These are phyloP conservation scores for Lasiodiplodia hormozganensis DNA, from an alignment of 2,329 filamentous ascomycete genomes.

Conservation along the genomic window DNA sequence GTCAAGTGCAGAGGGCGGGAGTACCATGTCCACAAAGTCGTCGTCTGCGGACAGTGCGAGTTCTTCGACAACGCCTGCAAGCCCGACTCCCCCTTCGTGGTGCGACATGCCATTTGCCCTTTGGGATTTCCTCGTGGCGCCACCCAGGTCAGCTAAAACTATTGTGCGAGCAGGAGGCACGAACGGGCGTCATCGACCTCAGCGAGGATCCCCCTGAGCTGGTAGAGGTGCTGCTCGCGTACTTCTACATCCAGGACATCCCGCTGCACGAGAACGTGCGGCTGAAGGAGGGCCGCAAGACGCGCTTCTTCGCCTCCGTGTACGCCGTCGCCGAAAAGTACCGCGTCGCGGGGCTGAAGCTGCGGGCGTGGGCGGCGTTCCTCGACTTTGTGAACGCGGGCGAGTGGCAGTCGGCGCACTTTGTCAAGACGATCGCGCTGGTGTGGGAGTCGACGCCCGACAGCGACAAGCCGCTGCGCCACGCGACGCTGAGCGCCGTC, in stretches of 20 bases:
- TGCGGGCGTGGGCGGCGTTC: background rate
- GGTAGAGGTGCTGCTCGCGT: slow-evolving; percentile 23
- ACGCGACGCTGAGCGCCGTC: background rate
- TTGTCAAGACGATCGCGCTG: background rate
- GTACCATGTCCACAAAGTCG: slow-evolving; percentile 3
- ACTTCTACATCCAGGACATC: slow-evolving; percentile 29
- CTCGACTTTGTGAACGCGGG: background rate
- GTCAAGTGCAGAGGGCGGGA: slow-evolving; percentile 1
- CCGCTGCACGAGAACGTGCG: background rate
- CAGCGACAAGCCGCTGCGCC: background rate
- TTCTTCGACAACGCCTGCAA: slow-evolving; percentile 13
- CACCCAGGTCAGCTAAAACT: background rate
- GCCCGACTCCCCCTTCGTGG: background rate
- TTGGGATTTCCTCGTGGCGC: too few species aligned
- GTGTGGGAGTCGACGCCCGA: background rate
- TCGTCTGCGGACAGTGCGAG: slow-evolving; percentile 6
- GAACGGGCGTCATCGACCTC: slow-evolving; percentile 12
- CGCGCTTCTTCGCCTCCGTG: background rate
- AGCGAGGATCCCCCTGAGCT: slow-evolving; percentile 11
- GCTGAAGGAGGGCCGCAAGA: background rate
- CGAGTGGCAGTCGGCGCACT: background rate
- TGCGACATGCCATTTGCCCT: background rate
- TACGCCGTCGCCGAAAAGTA: slow-evolving; percentile 14
- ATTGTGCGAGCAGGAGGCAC: background rate
- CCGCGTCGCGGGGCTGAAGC: slow-evolving; percentile 2